Base-by-base conservation (phyloP, 257 asterid species). In the Voacanga thouarsii region DNA sequence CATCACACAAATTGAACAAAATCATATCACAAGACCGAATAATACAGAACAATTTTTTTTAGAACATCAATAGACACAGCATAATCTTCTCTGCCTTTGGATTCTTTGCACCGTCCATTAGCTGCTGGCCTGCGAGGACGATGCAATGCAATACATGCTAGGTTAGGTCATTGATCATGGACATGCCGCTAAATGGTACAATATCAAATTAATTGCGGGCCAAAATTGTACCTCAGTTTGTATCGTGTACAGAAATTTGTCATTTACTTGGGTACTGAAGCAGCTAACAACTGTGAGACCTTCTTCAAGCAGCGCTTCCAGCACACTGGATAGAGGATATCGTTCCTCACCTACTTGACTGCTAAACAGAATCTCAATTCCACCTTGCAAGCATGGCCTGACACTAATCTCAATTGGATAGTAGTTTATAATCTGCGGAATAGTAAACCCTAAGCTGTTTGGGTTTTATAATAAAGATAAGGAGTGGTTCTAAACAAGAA, bases 341-440 rank as follows among this genome's bases (percentile, higher is more conserved):
- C 72, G 56, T 71, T 84, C 85, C 0, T 41, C 77, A 10, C 33
- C 65, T 4, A 78, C 41, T 51, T 77, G 86, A 49, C 75, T 77
- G 6, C 81, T 80, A 30, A 90, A 71, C 75, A 86, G 74, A 47
- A 89, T 79, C 81, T 87, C 93, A 43, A 89, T 50, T 5, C 88
- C 92, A n/a, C 81, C 89, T 37, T 64, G 47, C 30, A 79, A 76
- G 80, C 89, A 83, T 68, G 83, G 70, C 68, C 75, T 75, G 14
- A 86, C 87, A 33, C 64, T 84, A 57, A 90, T 86, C n/a, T 33
- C 76, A 12, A 72, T 33, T 0, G 85, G 78, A 23, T 57, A 45
- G 49, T 4, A 33, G 49, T 55, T 50, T 78, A n/a, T n/a, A n/a
- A n/a, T n/a, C n/a, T n/a, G n/a, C n/a, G n/a, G n/a, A n/a, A n/a